Evolutionary conservation across 345 rosid genomes (phyloP).

Genomic region (Populus tremula): DNA sequence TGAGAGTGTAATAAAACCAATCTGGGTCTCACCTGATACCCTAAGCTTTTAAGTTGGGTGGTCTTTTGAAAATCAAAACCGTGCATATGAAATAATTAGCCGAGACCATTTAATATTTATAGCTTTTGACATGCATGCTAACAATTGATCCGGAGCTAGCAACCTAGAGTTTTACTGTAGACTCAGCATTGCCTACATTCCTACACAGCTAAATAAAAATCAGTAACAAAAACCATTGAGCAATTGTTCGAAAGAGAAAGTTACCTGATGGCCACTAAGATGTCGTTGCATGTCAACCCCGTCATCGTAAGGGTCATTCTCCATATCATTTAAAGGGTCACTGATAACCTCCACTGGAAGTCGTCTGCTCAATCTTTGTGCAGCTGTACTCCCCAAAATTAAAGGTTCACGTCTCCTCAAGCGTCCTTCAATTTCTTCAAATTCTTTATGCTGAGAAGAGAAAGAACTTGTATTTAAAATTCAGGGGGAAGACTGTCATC

Average conservation of each 20-base stretch:
- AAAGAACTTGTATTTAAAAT: slow-evolving; percentile 8
- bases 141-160: not conserved
- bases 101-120: not conserved
- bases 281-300: slow-evolving; percentile 58
- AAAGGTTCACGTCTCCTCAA: slow-evolving; percentile 77
- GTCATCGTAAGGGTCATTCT: slow-evolving; percentile 82
- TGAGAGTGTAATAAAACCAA: not conserved
- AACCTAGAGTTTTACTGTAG: not conserved
- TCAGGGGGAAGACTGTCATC: not conserved
- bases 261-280: slow-evolving; percentile 65
- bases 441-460: slow-evolving; percentile 83
- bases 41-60: not conserved
- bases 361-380: slow-evolving; percentile 73
- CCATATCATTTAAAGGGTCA: slow-evolving; percentile 77
- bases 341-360: slow-evolving; percentile 82
- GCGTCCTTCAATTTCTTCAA: slow-evolving; percentile 87
- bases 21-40: not conserved
- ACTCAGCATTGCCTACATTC: not conserved
- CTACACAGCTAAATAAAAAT: not conserved
- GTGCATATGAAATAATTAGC: not conserved
- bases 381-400: slow-evolving; percentile 73
- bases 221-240: not conserved
- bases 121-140: not conserved
- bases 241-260: not conserved
- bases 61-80: not conserved